A percentile compares a stretch with the other conserved stretches of the same genome.
These are phyloP conservation scores for Sphenostylis stenocarpa DNA, from an alignment of 306 rosid genomes.

Conservation along the genomic window DNA sequence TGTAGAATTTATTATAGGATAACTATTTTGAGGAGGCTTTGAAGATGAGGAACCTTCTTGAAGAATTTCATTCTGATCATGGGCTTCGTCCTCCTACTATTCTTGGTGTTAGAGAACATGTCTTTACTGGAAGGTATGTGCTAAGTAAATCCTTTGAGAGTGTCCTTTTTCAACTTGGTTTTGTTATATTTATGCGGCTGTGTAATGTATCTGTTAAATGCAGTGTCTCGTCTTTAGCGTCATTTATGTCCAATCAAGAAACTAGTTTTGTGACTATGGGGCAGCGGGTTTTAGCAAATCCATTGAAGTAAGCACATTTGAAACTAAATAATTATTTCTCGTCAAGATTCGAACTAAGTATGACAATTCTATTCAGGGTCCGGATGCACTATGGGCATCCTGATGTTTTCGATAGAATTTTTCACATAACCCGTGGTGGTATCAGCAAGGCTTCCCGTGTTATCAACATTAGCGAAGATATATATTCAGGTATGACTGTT, in stretches of 20 bases:
- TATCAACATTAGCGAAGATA: constrained; percentile 92
- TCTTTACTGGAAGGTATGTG: constrained; percentile 86
- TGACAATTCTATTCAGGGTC: constrained; percentile 53
- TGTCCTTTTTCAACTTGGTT: not conserved
- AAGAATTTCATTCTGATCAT: constrained; percentile 79
- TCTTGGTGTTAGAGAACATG: constrained; percentile 95
- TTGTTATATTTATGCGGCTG: not conserved
- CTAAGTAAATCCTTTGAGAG: not conserved
- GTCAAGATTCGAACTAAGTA: constrained; percentile 12
- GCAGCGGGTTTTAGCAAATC: constrained; percentile 94
- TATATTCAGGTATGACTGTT: constrained; percentile 63
- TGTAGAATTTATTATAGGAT: constrained; percentile 34
- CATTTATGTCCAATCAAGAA: constrained; percentile 92
- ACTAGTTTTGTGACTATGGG: constrained; percentile 90
- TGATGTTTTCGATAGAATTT: constrained; percentile 92
- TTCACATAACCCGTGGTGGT: constrained; percentile 96
- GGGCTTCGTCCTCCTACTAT: constrained; percentile 82
- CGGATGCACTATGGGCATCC: constrained; percentile 99
- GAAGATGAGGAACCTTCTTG: constrained; percentile 97
- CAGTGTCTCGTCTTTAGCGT: constrained; percentile 96
- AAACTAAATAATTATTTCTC: constrained; percentile 10
- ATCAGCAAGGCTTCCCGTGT: constrained; percentile 96
- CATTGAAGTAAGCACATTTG: constrained; percentile 74
- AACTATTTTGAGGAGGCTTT: constrained; percentile 64
- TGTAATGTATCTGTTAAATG: constrained; percentile 23